phyloP scores from a whole-genome alignment of 2,329 filamentous ascomycete genomes.

The Penicillium sp. region DNA sequence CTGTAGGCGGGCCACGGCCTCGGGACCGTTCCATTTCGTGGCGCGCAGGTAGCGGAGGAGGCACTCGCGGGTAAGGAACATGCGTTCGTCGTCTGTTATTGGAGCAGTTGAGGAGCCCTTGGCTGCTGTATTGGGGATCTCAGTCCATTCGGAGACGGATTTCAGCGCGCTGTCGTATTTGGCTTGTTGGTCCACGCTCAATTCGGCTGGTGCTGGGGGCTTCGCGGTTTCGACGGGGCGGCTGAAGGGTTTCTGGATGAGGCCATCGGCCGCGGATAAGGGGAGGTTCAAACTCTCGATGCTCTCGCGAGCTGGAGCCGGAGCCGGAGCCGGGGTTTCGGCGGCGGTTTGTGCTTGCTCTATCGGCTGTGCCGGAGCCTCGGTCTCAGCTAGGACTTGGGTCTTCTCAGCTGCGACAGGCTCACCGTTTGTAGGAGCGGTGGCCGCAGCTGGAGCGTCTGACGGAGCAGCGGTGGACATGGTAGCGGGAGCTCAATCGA shows the following conservation, averaged over 20 bases:
- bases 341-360: slow-evolving; percentile 4
- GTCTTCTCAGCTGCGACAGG: neutral
- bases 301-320: neutral
- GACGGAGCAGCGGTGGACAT: slow-evolving; percentile 11
- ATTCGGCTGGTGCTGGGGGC: slow-evolving; percentile 60
- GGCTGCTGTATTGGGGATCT: slow-evolving; percentile 67
- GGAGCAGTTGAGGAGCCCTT: slow-evolving; percentile 64
- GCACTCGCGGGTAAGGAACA: slow-evolving; percentile 92
- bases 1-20: slow-evolving; percentile 78
- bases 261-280: slow-evolving; percentile 42
- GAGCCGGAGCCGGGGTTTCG: neutral
- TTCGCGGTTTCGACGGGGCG: slow-evolving; percentile 62
- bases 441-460: slow-evolving; percentile 1
- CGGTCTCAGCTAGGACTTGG: slow-evolving; percentile 2
- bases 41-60: slow-evolving; percentile 91
- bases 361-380: slow-evolving; percentile 2
- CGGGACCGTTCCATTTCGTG: slow-evolving; percentile 82
- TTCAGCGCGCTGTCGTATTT: slow-evolving; percentile 82
- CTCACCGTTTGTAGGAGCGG: neutral
- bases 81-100: slow-evolving; percentile 77
- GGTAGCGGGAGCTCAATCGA: neutral
- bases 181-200: slow-evolving; percentile 76
- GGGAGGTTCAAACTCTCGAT: slow-evolving; percentile 37
- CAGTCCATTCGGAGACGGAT: slow-evolving; percentile 72
- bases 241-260: slow-evolving; percentile 63